Conservation (phyloP, 2,329 filamentous ascomycete genomes). For the Paraphoma sp. region DNA sequence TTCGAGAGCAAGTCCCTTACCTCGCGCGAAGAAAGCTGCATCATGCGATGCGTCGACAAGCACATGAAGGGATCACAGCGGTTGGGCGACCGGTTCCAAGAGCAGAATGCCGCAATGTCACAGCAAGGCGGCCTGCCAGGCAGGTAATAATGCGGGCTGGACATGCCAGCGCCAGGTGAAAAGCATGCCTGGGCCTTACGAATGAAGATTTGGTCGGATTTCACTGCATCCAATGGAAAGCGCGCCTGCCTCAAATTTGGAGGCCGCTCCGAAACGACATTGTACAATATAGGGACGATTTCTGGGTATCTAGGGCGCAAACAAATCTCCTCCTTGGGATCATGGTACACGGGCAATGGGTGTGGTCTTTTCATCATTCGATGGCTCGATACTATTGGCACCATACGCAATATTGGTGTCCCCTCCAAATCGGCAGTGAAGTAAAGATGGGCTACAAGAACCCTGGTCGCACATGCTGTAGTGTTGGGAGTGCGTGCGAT, state of each 20-base stretch:
- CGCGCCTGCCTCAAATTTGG: too few relatives aligned
- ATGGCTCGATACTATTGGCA: too few relatives aligned
- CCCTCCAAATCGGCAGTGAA: not conserved
- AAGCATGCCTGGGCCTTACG: not conserved
- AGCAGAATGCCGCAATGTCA: conserved; percentile 73
- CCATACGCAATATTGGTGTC: too few relatives aligned
- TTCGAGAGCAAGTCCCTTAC: conserved; percentile 97
- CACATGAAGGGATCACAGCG: conserved; percentile 91
- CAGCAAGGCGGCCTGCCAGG: conserved; percentile 62
- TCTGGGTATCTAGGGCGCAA: conserved; percentile 10
- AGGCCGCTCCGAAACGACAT: not conserved
- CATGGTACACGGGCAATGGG: too few relatives aligned
- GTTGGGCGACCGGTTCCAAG: conserved; percentile 87
- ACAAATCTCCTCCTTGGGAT: conserved; percentile 6
- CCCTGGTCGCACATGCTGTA: not conserved
- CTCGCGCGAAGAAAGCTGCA: conserved; percentile 86
- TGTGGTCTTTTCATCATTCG: too few relatives aligned
- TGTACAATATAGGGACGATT: conserved; percentile 22
- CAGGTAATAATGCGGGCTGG: conserved; percentile 36
- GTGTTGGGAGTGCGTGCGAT: not conserved
- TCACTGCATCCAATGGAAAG: not conserved
- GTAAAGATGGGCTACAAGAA: not conserved
- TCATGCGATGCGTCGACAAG: conserved; percentile 95
- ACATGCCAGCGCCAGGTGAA: not conserved
- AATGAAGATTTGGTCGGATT: not conserved